Conservation (phyloP, 2,329 filamentous ascomycete species). For the Chaetomiaceae sp. region DNA sequence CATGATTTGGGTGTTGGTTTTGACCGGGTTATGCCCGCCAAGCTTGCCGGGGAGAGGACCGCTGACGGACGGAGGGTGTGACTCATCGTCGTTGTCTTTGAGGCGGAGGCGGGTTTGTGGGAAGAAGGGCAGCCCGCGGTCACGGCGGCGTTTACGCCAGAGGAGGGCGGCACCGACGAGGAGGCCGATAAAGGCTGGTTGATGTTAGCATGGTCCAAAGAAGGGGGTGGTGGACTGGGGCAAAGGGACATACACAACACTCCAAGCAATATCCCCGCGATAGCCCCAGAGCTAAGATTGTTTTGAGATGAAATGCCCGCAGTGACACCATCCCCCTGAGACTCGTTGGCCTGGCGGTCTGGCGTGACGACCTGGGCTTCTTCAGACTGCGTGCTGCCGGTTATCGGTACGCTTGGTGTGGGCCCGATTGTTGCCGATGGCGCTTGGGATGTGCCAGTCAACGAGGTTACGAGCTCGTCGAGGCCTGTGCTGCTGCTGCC, state of each 20-base stretch:
- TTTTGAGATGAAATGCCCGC: neutral
- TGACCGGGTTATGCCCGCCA: slow-evolving; percentile 3
- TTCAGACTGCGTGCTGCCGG: slow-evolving; percentile 2
- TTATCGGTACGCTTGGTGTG: slow-evolving; percentile 1
- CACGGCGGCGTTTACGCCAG: slow-evolving; percentile 19
- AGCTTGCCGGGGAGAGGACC: slow-evolving; percentile 5
- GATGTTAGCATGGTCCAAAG: slow-evolving; percentile 12
- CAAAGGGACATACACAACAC: slow-evolving; percentile 17
- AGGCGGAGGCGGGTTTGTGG: slow-evolving; percentile 7
- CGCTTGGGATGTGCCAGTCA: neutral
- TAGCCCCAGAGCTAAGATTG: slow-evolving; percentile 8
- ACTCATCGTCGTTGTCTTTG: neutral
- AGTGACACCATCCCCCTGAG: neutral
- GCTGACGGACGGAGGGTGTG: slow-evolving; percentile 1
- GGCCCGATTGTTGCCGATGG: neutral
- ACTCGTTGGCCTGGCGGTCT: neutral
- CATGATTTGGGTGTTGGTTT: slow-evolving; percentile 27
- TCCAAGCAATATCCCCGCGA: slow-evolving; percentile 21
- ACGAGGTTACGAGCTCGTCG: slow-evolving; percentile 8
- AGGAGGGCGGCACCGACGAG: slow-evolving; percentile 12
- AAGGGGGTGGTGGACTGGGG: too few species aligned
- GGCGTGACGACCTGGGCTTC: neutral
- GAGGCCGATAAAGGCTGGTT: slow-evolving; percentile 18
- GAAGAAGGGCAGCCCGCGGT: slow-evolving; percentile 15
- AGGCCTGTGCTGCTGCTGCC: slow-evolving; percentile 1